phyloP scores from a whole-genome alignment of 257 asterid genomes.

The Thymus mandschuricus region DNA sequence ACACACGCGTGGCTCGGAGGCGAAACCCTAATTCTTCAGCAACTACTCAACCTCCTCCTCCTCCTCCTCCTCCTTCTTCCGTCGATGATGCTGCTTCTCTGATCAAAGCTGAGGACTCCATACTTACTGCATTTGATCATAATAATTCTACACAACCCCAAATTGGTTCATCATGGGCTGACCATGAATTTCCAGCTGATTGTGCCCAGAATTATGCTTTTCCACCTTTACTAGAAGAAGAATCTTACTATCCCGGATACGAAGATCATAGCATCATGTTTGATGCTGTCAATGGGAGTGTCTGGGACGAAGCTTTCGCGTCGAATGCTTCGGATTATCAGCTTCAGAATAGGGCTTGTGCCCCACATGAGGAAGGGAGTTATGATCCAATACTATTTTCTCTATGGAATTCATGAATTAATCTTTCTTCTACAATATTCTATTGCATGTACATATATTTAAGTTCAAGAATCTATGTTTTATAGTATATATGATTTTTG shows the following conservation, averaged over 20 bases:
- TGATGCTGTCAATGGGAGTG: neutral
- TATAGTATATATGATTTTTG: too few species aligned
- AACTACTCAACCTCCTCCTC: neutral
- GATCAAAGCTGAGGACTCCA: neutral
- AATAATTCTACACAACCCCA: neutral
- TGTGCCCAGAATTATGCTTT: neutral
- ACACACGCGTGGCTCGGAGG: neutral
- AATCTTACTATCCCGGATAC: neutral
- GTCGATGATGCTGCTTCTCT: slow-evolving; percentile 1
- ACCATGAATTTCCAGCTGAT: neutral
- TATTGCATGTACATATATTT: neutral
- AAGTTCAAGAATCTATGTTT: too few species aligned
- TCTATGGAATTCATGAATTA: neutral
- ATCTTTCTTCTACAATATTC: neutral
- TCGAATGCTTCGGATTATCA: neutral
- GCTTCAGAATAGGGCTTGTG: neutral
- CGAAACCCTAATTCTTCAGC: neutral
- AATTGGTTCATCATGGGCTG: neutral
- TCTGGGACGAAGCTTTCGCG: neutral
- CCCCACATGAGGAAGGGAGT: neutral
- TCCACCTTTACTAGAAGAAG: neutral
- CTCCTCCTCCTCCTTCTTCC: neutral
- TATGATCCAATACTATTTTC: neutral
- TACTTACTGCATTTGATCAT: neutral
- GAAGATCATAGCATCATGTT: neutral